These are phyloP conservation scores for Fomitopsis palustris DNA, from an alignment of 1,284 basidiomycete species.

Conservation along the genomic window DNA sequence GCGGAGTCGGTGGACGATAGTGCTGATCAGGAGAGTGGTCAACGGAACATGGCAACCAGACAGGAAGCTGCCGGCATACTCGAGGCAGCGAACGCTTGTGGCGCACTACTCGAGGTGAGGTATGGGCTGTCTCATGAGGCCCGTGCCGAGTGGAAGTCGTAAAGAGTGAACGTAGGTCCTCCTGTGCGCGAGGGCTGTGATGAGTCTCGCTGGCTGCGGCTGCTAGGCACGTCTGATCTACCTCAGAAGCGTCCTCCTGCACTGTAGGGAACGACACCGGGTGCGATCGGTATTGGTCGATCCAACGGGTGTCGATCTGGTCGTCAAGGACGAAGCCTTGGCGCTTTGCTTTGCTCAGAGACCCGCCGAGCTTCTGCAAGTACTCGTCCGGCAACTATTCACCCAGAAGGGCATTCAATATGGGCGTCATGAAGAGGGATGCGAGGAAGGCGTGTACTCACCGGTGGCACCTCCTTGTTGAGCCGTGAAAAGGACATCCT, in stretches of 20 bases:
- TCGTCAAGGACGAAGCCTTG: constrained; percentile 15
- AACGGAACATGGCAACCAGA: constrained; percentile 1
- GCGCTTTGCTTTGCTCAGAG: constrained; percentile 29
- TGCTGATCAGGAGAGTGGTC: constrained; percentile 14
- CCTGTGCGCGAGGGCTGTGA: background rate
- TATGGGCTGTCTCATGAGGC: background rate
- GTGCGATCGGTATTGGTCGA: background rate
- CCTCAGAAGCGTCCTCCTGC: background rate
- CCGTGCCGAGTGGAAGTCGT: background rate
- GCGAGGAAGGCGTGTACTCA: constrained; percentile 24
- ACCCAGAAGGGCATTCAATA: constrained; percentile 13
- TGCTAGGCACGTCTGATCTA: background rate
- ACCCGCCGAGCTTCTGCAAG: constrained; percentile 42
- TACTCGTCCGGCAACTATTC: constrained; percentile 49
- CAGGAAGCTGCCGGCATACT: constrained; percentile 11
- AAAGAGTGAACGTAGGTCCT: background rate
- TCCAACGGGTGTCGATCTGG: background rate
- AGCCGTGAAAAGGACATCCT: constrained; percentile 27
- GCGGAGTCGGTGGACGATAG: constrained; percentile 35
- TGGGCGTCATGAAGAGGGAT: background rate
- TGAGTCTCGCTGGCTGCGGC: background rate
- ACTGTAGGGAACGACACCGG: background rate
- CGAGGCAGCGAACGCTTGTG: constrained; percentile 7
- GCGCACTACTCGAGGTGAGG: background rate
- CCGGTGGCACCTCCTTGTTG: constrained; percentile 41